Evolutionary conservation across 176 grass and related monocot genomes (phyloP).

Genomic region (Musa acuminata): DNA sequence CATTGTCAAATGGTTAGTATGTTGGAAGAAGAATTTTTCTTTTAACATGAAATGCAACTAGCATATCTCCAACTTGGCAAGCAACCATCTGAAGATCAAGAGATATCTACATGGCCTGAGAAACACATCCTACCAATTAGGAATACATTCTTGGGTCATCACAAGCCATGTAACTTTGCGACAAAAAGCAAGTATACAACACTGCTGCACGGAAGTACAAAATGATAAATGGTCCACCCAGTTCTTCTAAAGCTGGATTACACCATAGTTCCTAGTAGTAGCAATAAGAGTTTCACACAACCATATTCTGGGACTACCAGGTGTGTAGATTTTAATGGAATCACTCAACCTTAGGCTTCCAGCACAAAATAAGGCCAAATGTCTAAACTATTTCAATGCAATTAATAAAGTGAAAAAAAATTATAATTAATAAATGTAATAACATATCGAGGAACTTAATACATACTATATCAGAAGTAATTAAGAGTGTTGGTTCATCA

Average conservation of each 20-base stretch:
- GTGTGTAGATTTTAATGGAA: no score
- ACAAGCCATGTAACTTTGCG: background rate
- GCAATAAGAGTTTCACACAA: background rate
- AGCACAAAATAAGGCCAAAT: no score
- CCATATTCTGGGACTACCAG: no score
- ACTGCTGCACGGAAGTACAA: background rate
- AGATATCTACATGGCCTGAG: background rate
- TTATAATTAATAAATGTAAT: background rate
- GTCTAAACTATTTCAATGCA: no score
- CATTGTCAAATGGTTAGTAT: no score
- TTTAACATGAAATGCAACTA: background rate
- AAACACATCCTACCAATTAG: no score
- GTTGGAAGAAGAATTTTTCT: background rate
- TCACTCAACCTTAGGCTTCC: no score
- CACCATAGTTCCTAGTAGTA: background rate
- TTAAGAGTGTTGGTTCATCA: conserved; percentile 44
- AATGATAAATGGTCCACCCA: background rate
- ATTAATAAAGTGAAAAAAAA: background rate
- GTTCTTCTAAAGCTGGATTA: background rate
- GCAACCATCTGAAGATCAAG: background rate
- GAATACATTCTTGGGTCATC: no score
- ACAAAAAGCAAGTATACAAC: background rate
- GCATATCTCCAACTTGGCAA: background rate
- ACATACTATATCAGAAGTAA: conserved; percentile 99
- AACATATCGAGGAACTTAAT: conserved; percentile 5